Base-by-base conservation (phyloP, 495 filamentous ascomycete species). In the Lophiostoma macrostomum region DNA sequence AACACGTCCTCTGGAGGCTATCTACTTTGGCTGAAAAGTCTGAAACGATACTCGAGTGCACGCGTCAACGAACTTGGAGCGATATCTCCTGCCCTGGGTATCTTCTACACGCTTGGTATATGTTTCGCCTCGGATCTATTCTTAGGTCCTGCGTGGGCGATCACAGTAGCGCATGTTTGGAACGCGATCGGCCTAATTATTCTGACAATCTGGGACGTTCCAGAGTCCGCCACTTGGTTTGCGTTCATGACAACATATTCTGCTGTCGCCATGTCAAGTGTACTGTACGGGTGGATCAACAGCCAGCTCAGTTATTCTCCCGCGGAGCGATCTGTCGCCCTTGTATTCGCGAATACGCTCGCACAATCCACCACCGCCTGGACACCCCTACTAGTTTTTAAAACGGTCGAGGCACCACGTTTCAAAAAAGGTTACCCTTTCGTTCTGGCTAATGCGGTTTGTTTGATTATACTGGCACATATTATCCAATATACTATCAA, bases 371-470 rank as follows among this genome's bases (percentile, higher is more conserved):
- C 65, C 2, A 68, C 67, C 5, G 67, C 63, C 13, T 71, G 65
- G 67, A 71, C 69, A 37, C 64, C 53, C 56, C 70, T 76, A 5
- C 64, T 78, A 14, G 71, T 73, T 24, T 75, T 68, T 12, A 50
- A 50, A 22, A 57, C 53, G 1, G 35, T 41, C 18, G 53, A 57
- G 28, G 53, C 53, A 6, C 74, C 75, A 18, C 58, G 71, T 10
- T 78, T 74, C 57, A 69, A 61, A 22, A 76, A 77, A 54, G 75
- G 75, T 0, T 75, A 74, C 53, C 66, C 73, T 2, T 78, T 76
- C 56, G 70, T 72, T 12, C 52, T 78, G 48, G 75, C 47, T 0
- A 74, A 71, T 61, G 71, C 74, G 1, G 58, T 76, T 38, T 72
- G 64, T 18, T 58, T 78, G 58, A 74, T 78, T 48, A 25, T 58